Percentiles rank a stretch among this genome's conserved stretches.
Conservation (phyloP, 768 basidiomycete species). For the Trametes cingulata region DNA sequence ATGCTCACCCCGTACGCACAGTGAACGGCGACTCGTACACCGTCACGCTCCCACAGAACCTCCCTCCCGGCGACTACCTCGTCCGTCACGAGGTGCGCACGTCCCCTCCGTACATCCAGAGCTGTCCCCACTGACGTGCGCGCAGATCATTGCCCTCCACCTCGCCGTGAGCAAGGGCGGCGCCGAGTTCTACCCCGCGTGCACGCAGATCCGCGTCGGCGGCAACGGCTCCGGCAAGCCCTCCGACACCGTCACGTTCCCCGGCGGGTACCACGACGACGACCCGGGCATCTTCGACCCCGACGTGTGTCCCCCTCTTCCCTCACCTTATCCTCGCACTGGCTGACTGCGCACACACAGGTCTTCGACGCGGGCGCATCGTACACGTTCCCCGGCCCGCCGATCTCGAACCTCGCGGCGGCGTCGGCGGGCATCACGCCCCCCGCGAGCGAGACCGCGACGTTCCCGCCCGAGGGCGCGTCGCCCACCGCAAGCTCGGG, state of each 20-base stretch:
- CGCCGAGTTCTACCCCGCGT: conserved; percentile 82
- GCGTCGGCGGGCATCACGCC: conserved; percentile 15
- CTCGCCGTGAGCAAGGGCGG: conserved; percentile 55
- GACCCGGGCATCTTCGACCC: conserved; percentile 74
- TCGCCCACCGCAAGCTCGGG: not conserved
- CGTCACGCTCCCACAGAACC: conserved; percentile 39
- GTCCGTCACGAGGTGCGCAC: conserved; percentile 61
- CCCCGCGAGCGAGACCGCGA: conserved; percentile 9
- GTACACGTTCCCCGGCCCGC: conserved; percentile 33
- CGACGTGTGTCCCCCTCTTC: conserved; percentile 38
- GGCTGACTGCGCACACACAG: conserved; percentile 3
- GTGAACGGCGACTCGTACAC: conserved; percentile 30
- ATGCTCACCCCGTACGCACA: not conserved
- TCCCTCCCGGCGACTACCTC: conserved; percentile 73
- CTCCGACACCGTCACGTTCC: conserved; percentile 54
- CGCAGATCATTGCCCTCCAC: conserved; percentile 69
- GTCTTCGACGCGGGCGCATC: conserved; percentile 27
- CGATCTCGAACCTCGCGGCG: conserved; percentile 28
- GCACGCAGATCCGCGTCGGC: conserved; percentile 53
- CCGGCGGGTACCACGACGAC: conserved; percentile 70
- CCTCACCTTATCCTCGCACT: not conserved
- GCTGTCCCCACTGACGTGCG: not conserved
- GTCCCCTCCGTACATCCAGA: not conserved
- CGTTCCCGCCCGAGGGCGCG: conserved; percentile 23
- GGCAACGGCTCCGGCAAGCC: conserved; percentile 57